phyloP scores from a whole-genome alignment of 768 basidiomycete genomes.

The Zangia roseola region DNA sequence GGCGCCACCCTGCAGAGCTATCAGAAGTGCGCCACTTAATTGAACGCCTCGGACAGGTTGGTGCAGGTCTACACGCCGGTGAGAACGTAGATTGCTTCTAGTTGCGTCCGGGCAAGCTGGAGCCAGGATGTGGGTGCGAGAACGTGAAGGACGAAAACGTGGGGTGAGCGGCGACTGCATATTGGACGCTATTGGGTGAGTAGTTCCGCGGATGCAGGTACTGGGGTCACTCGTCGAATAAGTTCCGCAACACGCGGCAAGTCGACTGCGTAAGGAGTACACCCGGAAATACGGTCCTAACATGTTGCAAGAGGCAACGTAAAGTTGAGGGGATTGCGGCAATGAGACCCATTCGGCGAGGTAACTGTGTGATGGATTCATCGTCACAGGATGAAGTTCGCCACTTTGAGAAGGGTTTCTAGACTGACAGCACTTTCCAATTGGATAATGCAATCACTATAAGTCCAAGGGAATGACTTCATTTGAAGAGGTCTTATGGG shows the following conservation, averaged over 20 bases:
- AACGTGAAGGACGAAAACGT: conserved; percentile 3
- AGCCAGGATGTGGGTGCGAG: background rate
- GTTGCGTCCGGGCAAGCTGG: background rate
- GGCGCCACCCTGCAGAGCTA: background rate
- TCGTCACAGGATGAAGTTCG: conserved; percentile 14
- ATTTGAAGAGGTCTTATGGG: conserved; percentile 13
- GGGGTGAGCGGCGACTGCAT: background rate
- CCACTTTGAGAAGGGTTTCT: background rate
- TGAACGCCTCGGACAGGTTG: conserved; percentile 1
- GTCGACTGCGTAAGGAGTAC: conserved; percentile 13
- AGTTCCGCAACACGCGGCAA: conserved; percentile 10
- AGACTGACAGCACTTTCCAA: background rate
- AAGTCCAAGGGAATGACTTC: conserved; percentile 11
- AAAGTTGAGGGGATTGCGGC: conserved; percentile 13
- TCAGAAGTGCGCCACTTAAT: conserved; percentile 1
- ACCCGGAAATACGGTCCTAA: conserved; percentile 6
- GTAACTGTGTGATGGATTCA: conserved; percentile 9
- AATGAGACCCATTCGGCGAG: background rate
- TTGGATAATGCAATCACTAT: conserved; percentile 5
- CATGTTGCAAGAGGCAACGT: conserved; percentile 8
- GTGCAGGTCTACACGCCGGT: conserved; percentile 7
- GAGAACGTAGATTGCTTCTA: conserved; percentile 1
- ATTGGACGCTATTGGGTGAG: conserved; percentile 1
- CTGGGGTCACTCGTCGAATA: conserved; percentile 5
- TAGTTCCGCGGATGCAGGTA: conserved; percentile 18